Evolutionary conservation across 352 stramenopile genomes (phyloP).

Genomic region (Pelagophyceae sp.): DNA sequence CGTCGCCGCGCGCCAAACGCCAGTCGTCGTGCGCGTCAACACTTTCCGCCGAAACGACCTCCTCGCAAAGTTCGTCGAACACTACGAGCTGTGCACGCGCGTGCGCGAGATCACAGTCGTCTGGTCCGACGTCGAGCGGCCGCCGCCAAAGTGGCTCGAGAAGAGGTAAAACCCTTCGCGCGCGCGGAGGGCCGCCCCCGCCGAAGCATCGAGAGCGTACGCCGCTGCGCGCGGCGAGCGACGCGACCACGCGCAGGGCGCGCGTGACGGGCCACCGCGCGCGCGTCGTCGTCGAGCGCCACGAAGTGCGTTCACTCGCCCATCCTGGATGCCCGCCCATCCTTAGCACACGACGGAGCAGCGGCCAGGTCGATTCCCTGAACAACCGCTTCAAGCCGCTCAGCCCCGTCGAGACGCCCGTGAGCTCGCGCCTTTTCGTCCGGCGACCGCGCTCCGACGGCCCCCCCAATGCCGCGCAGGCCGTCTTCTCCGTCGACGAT

Average conservation of each 20-base stretch:
- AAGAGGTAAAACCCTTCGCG: too few species aligned
- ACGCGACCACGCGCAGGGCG: not conserved
- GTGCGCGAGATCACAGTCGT: constrained; percentile 22
- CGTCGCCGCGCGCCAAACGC: not conserved
- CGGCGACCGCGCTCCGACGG: not conserved
- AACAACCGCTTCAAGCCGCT: constrained; percentile 14
- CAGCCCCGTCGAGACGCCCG: not conserved
- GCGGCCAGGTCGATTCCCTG: not conserved
- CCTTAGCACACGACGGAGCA: too few species aligned
- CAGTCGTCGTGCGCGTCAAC: constrained; percentile 20
- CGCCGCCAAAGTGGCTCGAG: constrained; percentile 5
- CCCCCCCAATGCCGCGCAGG: constrained; percentile 10
- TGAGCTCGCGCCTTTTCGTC: not conserved
- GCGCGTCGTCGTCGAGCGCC: not conserved
- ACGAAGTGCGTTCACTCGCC: not conserved
- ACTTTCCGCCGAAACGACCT: constrained; percentile 28
- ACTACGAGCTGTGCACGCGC: constrained; percentile 8
- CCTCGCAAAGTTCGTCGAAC: constrained; percentile 19
- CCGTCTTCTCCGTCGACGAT: constrained; percentile 43
- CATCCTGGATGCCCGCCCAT: too few species aligned
- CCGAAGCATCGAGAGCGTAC: too few species aligned
- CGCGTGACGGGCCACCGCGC: not conserved
- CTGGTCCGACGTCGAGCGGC: constrained; percentile 22
- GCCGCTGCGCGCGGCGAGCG: not conserved
- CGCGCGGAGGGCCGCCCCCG: too few species aligned